Base-by-base conservation (phyloP, 2,329 filamentous ascomycete species). In the Aureobasidium sp. region DNA sequence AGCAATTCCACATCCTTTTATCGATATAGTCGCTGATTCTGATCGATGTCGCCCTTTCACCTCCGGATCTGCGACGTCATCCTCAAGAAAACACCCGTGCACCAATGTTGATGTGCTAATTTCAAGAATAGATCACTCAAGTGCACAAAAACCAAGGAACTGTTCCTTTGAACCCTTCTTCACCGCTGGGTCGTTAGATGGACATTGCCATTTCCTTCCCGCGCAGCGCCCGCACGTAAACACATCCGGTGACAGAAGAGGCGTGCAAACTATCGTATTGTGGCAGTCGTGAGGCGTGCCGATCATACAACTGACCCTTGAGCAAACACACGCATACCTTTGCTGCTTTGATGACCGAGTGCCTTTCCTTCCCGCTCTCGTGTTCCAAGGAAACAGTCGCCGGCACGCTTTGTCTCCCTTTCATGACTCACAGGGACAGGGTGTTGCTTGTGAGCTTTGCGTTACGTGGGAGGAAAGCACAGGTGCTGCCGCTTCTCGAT, bases 1-100 rank as follows among this genome's bases (percentile, higher is more conserved):
- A 57, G 53, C 52, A 44, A 46, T 46, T 36, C 12, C 53, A 46
- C 36, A 41, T 34, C 7, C 44, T 46, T 46, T 20, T 46, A 2
- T 55, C 37, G 51, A 55, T 55, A 42, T 42, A 32, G 23, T 29
- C 2, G 12, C 12, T 55, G 13, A 6, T 17, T 39, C 34, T 53
- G 29, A 55, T 42, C 37, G 51, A 42, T 55, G 32, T 50, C 27
- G 20, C 37, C 15, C 8, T 12, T 9, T 5, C 4, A 2, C 17
- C 52, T 57, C 39, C 27, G 46, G 53, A 57, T 55, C 37, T 55
- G 51, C 53, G 53, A 57, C 53, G 53, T 57, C 53, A 57, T 57
- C 5, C 23, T 20, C 34, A 39, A 32, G 7, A 32, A 32, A 2
- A 9, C 20, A 42, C 17, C 52, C 53, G 53, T 57, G 53, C 53